phyloP scores from a whole-genome alignment of 257 asterid species.

The Vinca minor region DNA sequence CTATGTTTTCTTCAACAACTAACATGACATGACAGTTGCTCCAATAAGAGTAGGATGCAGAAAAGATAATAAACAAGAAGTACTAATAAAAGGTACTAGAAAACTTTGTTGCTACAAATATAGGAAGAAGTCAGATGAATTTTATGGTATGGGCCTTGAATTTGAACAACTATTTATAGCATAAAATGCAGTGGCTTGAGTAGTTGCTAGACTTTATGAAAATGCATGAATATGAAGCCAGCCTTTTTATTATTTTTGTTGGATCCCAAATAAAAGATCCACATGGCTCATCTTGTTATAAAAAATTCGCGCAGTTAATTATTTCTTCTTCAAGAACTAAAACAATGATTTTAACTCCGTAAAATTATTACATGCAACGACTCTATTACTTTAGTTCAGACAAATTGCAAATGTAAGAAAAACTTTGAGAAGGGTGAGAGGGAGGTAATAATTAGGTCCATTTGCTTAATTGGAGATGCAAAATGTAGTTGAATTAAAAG shows the following conservation, averaged over 20 bases:
- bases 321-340: too few relatives aligned
- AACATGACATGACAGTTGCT: slow-evolving; percentile 2
- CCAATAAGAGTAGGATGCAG: neutral
- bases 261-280: neutral
- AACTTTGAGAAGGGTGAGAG: too few relatives aligned
- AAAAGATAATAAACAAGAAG: neutral
- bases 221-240: neutral
- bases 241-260: neutral
- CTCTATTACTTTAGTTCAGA: too few relatives aligned
- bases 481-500: too few relatives aligned
- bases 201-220: neutral
- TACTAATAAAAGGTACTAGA: neutral
- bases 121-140: neutral
- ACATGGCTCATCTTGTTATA: too few relatives aligned
- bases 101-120: neutral
- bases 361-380: too few relatives aligned
- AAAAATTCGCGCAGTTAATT: too few relatives aligned
- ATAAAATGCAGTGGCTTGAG: neutral
- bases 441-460: too few relatives aligned
- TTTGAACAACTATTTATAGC: neutral
- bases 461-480: too few relatives aligned
- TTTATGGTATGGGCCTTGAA: neutral
- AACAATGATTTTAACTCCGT: too few relatives aligned
- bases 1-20: neutral
- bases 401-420: too few relatives aligned